Percentiles rank a stretch among this genome's conserved stretches.
phyloP scores from a whole-genome alignment of 106 monocot genomes.

The Agapanthus africanus region DNA sequence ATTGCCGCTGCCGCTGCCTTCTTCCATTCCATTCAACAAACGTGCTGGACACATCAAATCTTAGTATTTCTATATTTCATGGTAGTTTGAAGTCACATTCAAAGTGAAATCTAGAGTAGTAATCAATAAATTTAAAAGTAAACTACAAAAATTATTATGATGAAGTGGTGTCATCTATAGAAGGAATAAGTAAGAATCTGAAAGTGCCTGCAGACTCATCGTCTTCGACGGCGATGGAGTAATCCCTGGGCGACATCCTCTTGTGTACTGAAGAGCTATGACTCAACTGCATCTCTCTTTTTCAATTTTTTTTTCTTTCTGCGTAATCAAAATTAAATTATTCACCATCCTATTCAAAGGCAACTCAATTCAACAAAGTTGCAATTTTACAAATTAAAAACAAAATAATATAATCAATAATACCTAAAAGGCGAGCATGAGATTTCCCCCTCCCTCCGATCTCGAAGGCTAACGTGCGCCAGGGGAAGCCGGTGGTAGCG shows the following conservation, averaged over 20 bases:
- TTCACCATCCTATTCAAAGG: too few species aligned
- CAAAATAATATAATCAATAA: background rate
- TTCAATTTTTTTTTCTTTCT: too few species aligned
- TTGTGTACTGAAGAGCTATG: conserved; percentile 48
- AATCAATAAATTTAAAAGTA: background rate
- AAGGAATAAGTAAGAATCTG: conserved; percentile 10
- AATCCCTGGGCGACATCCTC: conserved; percentile 53
- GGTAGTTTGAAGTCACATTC: too few species aligned
- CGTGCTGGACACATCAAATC: conserved; percentile 8
- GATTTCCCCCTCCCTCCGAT: background rate
- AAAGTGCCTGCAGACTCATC: conserved; percentile 21
- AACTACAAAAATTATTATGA: background rate
- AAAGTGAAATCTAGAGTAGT: too few species aligned
- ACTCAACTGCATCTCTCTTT: conserved; percentile 37
- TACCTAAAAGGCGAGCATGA: background rate
- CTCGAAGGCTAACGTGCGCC: background rate
- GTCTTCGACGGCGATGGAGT: background rate
- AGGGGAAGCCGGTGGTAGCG: background rate
- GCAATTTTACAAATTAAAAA: background rate
- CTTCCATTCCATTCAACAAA: conserved; percentile 14
- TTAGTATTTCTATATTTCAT: too few species aligned
- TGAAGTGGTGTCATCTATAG: background rate
- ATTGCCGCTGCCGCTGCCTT: conserved; percentile 27
- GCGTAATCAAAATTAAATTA: too few species aligned
- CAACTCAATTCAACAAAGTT: background rate